phyloP scores from a whole-genome alignment of 306 rosid species.

The Casuarina equisetifolia region DNA sequence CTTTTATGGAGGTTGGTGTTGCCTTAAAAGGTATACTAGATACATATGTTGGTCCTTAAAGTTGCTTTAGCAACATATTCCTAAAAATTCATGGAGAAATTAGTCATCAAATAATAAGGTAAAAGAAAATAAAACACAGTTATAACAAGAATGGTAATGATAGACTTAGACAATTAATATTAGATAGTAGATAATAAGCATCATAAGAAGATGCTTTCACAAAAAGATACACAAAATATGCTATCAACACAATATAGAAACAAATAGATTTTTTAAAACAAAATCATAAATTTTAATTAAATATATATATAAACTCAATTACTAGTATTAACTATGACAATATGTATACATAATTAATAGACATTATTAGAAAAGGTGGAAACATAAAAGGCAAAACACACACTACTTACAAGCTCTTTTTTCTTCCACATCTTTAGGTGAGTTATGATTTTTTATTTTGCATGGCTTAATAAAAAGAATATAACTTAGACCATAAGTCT shows the following conservation, averaged over 20 bases:
- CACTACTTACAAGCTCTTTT: constrained; percentile 50
- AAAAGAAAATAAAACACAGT: not conserved
- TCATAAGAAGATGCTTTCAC: not conserved
- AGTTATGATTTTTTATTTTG: constrained; percentile 78
- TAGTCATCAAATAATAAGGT: not conserved
- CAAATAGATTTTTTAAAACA: not conserved
- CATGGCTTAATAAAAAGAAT: constrained; percentile 69
- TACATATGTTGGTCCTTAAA: constrained; percentile 68
- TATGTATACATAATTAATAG: not conserved
- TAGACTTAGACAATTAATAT: not conserved
- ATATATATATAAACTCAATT: not conserved
- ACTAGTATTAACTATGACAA: not conserved
- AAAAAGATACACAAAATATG: not conserved
- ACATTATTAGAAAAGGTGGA: not conserved
- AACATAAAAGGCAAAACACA: not conserved
- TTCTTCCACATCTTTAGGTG: constrained; percentile 77
- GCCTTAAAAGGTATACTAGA: constrained; percentile 84
- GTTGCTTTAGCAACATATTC: constrained; percentile 61
- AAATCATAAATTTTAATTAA: not conserved
- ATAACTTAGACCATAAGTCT: constrained; percentile 88
- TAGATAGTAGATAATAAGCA: not conserved
- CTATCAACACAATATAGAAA: not conserved
- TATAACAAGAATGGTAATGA: not conserved
- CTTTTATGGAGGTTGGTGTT: constrained; percentile 52
- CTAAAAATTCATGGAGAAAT: constrained; percentile 31